Base-by-base conservation (phyloP, 2,329 filamentous ascomycete genomes). In the Apiospora marii region DNA sequence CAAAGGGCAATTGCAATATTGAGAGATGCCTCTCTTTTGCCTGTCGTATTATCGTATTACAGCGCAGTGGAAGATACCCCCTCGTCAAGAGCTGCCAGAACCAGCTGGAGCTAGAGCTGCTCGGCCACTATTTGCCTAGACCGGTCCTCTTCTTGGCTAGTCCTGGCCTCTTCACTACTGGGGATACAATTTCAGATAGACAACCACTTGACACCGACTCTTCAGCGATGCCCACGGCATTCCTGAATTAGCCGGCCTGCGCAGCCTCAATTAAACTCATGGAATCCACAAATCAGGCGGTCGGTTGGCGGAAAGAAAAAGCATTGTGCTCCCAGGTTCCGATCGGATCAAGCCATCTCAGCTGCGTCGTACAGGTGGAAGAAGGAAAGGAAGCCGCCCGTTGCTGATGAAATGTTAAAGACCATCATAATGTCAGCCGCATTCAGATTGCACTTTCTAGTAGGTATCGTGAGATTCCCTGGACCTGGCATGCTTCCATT, bases 251-350 rank as follows among this genome's bases (percentile, higher is more conserved):
- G 58, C 22, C 12, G 30, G 58, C 34, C 34, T 64, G 34, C 30
- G 19, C 58, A 64, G 58, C 34, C 58, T 41, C 58, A 41, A 64
- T n/a, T 41, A 34, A 37, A 41, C 34, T n/a, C 22, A 5, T 5
- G 34, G 34, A 34, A n/a, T 22, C 58, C 58, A 41, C 34, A 34
- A 64, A 22, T 41, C 3, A 37, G 51, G 30, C 58, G 22, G 58
- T 64, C 58, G 58, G 58, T 41, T 64, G 58, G n/a, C 58, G 58
- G 58, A 64, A 64, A 64, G 58, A 41, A 64, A 64, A 64, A 64
- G 58, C 58, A 64, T 41, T 64, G 37, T 13, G 34, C 58, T 64
- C 34, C 58, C 58, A 64, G 34, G 19, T 41, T 64, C 34, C 58
- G 58, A 64, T 41, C 58, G 58, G 58, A 41, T 64, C 58, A 64